Conservation (phyloP, 495 filamentous ascomycete genomes). For the Cudoniella acicularis region DNA sequence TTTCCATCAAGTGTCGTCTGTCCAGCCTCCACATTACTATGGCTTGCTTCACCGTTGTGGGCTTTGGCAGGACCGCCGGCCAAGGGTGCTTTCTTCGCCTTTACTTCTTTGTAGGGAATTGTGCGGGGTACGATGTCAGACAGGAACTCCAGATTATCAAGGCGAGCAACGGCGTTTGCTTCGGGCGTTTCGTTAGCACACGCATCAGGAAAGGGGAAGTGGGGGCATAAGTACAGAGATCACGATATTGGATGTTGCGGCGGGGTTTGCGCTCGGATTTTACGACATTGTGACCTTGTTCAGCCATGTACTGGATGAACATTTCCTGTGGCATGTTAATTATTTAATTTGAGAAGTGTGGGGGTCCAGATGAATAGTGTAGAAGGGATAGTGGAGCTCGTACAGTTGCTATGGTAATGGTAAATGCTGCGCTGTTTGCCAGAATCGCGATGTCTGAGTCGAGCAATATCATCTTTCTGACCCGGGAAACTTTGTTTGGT, state of each 20-base stretch:
- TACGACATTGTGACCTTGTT: slow-evolving; percentile 82
- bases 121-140: slow-evolving; percentile 87
- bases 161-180: slow-evolving; percentile 83
- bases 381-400: slow-evolving; percentile 18
- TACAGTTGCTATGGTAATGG: slow-evolving; percentile 86
- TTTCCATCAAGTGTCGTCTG: slow-evolving; percentile 49
- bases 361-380: neutral
- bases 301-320: slow-evolving; percentile 90
- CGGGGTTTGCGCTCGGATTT: slow-evolving; percentile 87
- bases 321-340: slow-evolving; percentile 59
- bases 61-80: slow-evolving; percentile 19
- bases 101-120: slow-evolving; percentile 72
- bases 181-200: too few species aligned
- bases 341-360: neutral
- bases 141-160: slow-evolving; percentile 94
- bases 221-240: slow-evolving; percentile 57
- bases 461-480: slow-evolving; percentile 87
- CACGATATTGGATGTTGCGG: slow-evolving; percentile 93
- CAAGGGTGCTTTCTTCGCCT: slow-evolving; percentile 48
- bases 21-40: slow-evolving; percentile 39
- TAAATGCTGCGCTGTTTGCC: slow-evolving; percentile 92
- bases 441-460: slow-evolving; percentile 82
- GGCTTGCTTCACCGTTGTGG: slow-evolving; percentile 13
- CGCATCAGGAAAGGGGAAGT: neutral
- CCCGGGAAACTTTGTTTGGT: slow-evolving; percentile 65